Evolutionary conservation across 2,329 filamentous ascomycete species (phyloP).

Genomic region (Aspergillus caelatus): DNA sequence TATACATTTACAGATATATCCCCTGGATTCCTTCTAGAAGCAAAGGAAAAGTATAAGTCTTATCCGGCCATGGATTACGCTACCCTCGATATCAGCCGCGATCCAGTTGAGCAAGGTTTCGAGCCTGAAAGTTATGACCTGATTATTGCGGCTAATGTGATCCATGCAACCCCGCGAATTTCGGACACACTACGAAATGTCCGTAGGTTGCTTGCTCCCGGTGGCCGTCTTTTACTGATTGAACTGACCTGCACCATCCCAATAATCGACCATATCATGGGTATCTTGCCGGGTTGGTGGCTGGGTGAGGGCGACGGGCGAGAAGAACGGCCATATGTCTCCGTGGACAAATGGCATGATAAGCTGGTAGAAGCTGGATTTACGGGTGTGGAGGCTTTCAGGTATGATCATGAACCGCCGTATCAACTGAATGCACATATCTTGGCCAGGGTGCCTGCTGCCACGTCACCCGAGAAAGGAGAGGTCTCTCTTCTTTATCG

Average conservation of each 20-base stretch:
- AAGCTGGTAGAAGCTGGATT: conserved; percentile 25
- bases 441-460: not conserved
- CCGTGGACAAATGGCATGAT: conserved; percentile 18
- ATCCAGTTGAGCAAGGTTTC: conserved; percentile 34
- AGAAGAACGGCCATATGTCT: conserved; percentile 22
- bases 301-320: conserved; percentile 26
- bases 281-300: conserved; percentile 46
- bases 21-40: conserved; percentile 30
- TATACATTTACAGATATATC: conserved; percentile 38
- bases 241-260: conserved; percentile 37
- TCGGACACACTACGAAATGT: conserved; percentile 30
- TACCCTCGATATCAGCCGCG: conserved; percentile 33
- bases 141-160: conserved; percentile 37
- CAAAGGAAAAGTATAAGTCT: conserved; percentile 24
- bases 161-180: conserved; percentile 27
- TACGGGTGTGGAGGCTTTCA: conserved; percentile 14
- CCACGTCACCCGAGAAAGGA: not conserved
- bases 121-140: conserved; percentile 33
- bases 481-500: conserved; percentile 4
- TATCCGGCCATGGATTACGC: conserved; percentile 31
- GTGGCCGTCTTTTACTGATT: conserved; percentile 50
- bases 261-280: conserved; percentile 31
- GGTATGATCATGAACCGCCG: conserved; percentile 14
- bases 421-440: conserved; percentile 18
- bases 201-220: conserved; percentile 37